Conservation (phyloP, 495 filamentous ascomycete species). For the Filosporella fistucella region DNA sequence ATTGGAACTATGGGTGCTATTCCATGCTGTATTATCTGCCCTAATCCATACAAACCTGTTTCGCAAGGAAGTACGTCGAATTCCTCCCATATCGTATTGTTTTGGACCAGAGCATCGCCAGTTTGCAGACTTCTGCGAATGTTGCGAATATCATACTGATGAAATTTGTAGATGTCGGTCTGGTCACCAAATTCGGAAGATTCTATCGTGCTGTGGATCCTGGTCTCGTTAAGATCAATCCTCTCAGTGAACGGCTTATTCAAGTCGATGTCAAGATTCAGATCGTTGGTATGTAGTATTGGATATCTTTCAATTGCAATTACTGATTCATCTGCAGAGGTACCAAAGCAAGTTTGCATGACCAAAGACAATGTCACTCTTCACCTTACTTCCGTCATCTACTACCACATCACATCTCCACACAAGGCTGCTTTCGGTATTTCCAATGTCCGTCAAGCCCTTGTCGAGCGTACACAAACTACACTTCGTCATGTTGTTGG, state of each 20-base stretch:
- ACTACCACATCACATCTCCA: constrained; percentile 94
- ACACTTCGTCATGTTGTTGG: constrained; percentile 97
- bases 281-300: constrained; percentile 64
- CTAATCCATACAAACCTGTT: constrained; percentile 97
- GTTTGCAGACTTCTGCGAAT: too few species aligned
- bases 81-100: too few species aligned
- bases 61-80: constrained; percentile 83
- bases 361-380: constrained; percentile 98
- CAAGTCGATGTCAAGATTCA: constrained; percentile 99
- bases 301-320: neutral
- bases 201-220: constrained; percentile 97
- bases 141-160: too few species aligned
- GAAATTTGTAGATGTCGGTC: too few species aligned
- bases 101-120: too few species aligned
- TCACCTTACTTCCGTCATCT: constrained; percentile 93
- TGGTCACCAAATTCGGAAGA: constrained; percentile 93
- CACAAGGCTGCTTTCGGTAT: constrained; percentile 99
- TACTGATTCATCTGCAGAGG: constrained; percentile 49
- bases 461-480: constrained; percentile 96
- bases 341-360: constrained; percentile 96
- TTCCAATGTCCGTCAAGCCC: constrained; percentile 85
- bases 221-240: constrained; percentile 96
- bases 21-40: constrained; percentile 88
- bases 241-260: constrained; percentile 82
- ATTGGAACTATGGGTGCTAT: constrained; percentile 82